Percentiles rank a stretch among this genome's conserved stretches.
These are phyloP conservation scores for Mycena indigotica DNA, from an alignment of 768 basidiomycete species.

Conservation along the genomic window DNA sequence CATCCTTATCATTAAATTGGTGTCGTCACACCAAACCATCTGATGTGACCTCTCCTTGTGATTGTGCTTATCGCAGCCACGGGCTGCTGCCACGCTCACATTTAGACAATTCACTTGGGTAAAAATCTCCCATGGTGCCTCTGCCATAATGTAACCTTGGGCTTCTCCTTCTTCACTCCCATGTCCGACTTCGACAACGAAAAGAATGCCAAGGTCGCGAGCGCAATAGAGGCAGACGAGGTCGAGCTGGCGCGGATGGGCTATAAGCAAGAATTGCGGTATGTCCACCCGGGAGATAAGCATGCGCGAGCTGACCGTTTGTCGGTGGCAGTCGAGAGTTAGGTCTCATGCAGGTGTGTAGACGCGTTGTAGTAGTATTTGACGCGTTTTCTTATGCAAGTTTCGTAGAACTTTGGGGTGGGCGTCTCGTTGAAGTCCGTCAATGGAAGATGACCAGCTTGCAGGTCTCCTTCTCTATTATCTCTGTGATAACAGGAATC, in stretches of 20 bases:
- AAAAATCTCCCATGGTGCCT: too few relatives aligned
- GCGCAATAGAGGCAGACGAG: conserved; percentile 46
- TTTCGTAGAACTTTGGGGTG: conserved; percentile 64
- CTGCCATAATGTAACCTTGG: too few relatives aligned
- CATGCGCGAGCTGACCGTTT: background rate
- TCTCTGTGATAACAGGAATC: conserved; percentile 73
- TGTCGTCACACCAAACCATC: too few relatives aligned
- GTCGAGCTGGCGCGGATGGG: conserved; percentile 69
- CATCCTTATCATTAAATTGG: too few relatives aligned
- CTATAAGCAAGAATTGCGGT: conserved; percentile 72
- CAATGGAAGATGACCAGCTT: too few relatives aligned
- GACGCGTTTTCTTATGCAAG: conserved; percentile 15
- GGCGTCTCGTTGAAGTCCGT: background rate
- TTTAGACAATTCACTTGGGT: too few relatives aligned
- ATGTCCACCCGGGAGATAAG: conserved; percentile 22
- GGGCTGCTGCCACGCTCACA: too few relatives aligned
- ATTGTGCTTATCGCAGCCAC: too few relatives aligned
- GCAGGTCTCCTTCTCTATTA: conserved; percentile 71
- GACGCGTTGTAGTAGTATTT: background rate
- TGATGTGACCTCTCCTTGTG: too few relatives aligned
- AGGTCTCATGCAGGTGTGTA: conserved; percentile 58
- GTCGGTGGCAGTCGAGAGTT: conserved; percentile 54
- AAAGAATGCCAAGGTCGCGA: conserved; percentile 5
- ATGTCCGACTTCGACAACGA: conserved; percentile 16
- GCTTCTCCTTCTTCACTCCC: background rate